A percentile compares a stretch with the other conserved stretches of the same genome.
phyloP scores from a whole-genome alignment of 805 yeast species.

The Maudiozyma barnettii region DNA sequence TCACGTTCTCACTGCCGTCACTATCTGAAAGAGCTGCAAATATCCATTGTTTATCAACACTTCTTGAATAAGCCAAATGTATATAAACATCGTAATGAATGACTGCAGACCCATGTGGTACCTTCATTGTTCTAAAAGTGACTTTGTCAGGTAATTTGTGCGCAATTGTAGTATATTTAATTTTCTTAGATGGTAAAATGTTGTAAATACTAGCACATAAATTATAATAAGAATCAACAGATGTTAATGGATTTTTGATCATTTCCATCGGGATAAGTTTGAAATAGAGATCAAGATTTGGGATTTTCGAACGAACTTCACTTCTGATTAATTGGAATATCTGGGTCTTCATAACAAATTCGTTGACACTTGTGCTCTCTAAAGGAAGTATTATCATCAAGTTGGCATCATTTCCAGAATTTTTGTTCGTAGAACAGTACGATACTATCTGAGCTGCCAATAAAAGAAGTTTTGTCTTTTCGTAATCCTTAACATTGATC shows the following conservation, averaged over 20 bases:
- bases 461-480: conserved; percentile 41
- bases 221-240: conserved; percentile 29
- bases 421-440: conserved; percentile 26
- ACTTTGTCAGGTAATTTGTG: conserved; percentile 36
- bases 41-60: conserved; percentile 75
- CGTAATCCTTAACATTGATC: conserved; percentile 19
- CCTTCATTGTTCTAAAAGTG: conserved; percentile 35
- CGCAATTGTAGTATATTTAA: conserved; percentile 32
- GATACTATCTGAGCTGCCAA: conserved; percentile 38
- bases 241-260: conserved; percentile 29
- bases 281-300: conserved; percentile 21
- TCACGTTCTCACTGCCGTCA: conserved; percentile 51
- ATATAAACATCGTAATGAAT: conserved; percentile 53
- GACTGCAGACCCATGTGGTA: conserved; percentile 12
- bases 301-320: conserved; percentile 25
- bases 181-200: conserved; percentile 31
- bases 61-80: conserved; percentile 79
- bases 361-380: conserved; percentile 25
- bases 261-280: conserved; percentile 37
- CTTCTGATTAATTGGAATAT: conserved; percentile 40
- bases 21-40: conserved; percentile 88
- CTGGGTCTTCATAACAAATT: conserved; percentile 39
- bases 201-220: conserved; percentile 51
- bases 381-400: conserved; percentile 25
- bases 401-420: conserved; percentile 19